Base-by-base conservation (phyloP, 768 basidiomycete species). In the Xerocomus brunneocitrinus region DNA sequence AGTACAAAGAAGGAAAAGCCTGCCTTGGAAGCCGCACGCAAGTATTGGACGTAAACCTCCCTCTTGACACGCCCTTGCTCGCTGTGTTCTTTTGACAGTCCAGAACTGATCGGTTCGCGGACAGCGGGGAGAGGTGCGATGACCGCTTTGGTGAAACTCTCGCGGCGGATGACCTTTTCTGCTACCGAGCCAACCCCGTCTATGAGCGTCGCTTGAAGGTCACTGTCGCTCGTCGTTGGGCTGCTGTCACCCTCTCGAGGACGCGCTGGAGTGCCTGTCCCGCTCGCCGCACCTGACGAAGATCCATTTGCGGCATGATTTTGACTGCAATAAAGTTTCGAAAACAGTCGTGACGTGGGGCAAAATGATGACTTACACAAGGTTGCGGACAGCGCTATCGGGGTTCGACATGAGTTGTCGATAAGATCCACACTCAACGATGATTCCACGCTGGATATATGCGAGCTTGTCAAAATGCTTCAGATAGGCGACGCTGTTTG, bases 1-100 rank as follows among this genome's bases (percentile, higher is more conserved):
- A 85, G 46, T 7, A 93, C 56, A 57, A 88, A 87, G 56, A 88
- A 78, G 6, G 63, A 62, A 64, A 91, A 92, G 1, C 90, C 93
- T 1, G 73, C 58, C 57, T 77, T 83, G 2, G 91, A 93, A 8
- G 90, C 89, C 0, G 93, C 89, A 52, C 81, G 72, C 60, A 95
- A 78, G 64, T 97, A 97, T 52, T 83, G 73, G 47, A 70, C 64
- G 67, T 97, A 97, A 2, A 97, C 91, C 6, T 79, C 72, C 13
- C 66, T 61, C 69, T 92, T 92, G 52, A 95, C 93, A 25, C 78
- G 79, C 5, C 93, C 93, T 63, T 86, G 84, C 61, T 93, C 90
- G 49, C 74, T 77, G 65, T 90, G 86, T 64, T 91, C 89, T 61
- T 83, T 82, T 14, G 77, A 75, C 13, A 82, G 66, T 2, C 82